These are phyloP conservation scores for Kwoniella pini DNA, from an alignment of 768 basidiomycete species.

Conservation along the genomic window DNA sequence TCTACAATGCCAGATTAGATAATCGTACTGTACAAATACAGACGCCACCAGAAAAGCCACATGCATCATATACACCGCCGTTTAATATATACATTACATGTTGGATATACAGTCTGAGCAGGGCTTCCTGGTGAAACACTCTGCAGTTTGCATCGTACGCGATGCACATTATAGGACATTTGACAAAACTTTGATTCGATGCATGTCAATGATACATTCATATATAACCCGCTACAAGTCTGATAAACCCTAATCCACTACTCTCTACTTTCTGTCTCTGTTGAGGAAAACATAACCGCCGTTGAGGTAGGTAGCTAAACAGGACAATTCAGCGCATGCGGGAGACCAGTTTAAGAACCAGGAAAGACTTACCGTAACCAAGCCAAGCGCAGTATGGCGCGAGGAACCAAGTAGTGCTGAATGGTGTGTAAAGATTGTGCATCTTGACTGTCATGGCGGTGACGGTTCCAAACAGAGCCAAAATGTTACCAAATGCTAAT, in stretches of 20 bases:
- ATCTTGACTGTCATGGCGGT: constrained; percentile 67
- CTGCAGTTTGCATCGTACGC: too few relatives aligned
- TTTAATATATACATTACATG: too few relatives aligned
- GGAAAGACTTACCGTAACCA: constrained; percentile 56
- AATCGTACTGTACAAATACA: too few relatives aligned
- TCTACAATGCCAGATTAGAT: too few relatives aligned
- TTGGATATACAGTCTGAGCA: too few relatives aligned
- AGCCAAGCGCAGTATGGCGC: constrained; percentile 70
- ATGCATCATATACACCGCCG: too few relatives aligned
- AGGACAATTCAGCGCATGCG: constrained; percentile 6
- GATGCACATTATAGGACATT: too few relatives aligned
- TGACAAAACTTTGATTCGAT: constrained; percentile 2
- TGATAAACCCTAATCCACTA: neutral
- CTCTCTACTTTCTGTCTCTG: constrained; percentile 25
- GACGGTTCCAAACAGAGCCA: constrained; percentile 61
- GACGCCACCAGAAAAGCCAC: too few relatives aligned
- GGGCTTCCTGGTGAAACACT: too few relatives aligned
- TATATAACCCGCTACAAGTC: neutral
- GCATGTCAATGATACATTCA: constrained; percentile 11
- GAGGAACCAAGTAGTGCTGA: constrained; percentile 62
- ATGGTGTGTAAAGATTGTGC: constrained; percentile 56
- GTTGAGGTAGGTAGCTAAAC: constrained; percentile 65
- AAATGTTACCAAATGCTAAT: constrained; percentile 62
- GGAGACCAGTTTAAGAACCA: neutral
- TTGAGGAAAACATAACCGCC: constrained; percentile 63